These are phyloP conservation scores for Aspergillus viridinutans DNA, from an alignment of 2,329 filamentous ascomycete genomes.

Conservation along the genomic window DNA sequence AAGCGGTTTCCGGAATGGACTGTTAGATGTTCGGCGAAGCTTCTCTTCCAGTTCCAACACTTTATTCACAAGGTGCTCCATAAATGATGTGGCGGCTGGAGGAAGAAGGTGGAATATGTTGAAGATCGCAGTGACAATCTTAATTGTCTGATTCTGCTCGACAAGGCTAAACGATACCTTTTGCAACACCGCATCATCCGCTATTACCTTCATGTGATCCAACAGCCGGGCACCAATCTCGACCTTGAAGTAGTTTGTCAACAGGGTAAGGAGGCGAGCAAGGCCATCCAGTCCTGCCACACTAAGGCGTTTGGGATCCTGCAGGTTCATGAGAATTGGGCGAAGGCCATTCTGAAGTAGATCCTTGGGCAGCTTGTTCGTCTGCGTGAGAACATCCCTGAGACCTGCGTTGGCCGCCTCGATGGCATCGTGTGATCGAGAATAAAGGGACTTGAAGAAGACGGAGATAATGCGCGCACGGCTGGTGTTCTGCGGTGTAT, in stretches of 20 bases:
- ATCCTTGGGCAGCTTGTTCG: constrained; percentile 90
- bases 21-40: constrained; percentile 79
- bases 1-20: constrained; percentile 84
- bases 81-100: constrained; percentile 81
- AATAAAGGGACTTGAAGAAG: constrained; percentile 97
- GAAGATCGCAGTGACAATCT: constrained; percentile 88
- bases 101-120: constrained; percentile 97
- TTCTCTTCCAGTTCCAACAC: constrained; percentile 85
- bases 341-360: constrained; percentile 88
- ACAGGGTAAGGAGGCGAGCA: constrained; percentile 77
- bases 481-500: constrained; percentile 62
- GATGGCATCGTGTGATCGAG: constrained; percentile 85
- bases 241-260: constrained; percentile 99
- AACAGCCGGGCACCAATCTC: constrained; percentile 92
- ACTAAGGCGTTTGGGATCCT: constrained; percentile 85
- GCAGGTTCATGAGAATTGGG: constrained; percentile 92
- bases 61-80: constrained; percentile 82
- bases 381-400: constrained; percentile 80
- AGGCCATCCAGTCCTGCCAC: constrained; percentile 88
- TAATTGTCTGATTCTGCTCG: constrained; percentile 89
- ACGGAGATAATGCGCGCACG: constrained; percentile 75
- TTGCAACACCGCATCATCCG: constrained; percentile 73
- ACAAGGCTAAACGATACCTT: constrained; percentile 92
- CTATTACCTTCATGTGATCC: constrained; percentile 88
- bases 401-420: constrained; percentile 89